phyloP scores from a whole-genome alignment of 768 basidiomycete genomes.

The Tricholoma furcatifolium region DNA sequence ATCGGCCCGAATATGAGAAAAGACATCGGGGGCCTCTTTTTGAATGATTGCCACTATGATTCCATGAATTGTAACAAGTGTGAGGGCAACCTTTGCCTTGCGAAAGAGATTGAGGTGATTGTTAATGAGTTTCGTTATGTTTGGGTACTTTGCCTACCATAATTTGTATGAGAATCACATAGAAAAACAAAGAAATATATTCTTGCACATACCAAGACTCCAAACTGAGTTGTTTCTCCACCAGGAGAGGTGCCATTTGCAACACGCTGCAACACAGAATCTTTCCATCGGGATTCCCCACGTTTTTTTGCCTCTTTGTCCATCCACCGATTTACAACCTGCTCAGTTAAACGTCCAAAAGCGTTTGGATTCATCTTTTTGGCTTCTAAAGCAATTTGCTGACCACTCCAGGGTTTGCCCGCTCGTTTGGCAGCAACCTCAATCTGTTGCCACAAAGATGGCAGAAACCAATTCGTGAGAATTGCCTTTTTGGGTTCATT shows the following conservation, averaged over 20 bases:
- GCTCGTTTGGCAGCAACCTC: slow-evolving; percentile 6
- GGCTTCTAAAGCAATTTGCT: slow-evolving; percentile 11
- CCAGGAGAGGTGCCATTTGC: not conserved
- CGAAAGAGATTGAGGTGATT: slow-evolving; percentile 17
- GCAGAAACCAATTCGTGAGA: slow-evolving; percentile 13
- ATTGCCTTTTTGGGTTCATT: not conserved
- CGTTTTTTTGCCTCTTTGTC: not conserved
- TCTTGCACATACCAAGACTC: slow-evolving; percentile 17
- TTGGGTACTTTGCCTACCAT: slow-evolving; percentile 15
- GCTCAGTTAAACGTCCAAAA: slow-evolving; percentile 8
- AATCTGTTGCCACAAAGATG: slow-evolving; percentile 9
- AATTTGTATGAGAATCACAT: not conserved
- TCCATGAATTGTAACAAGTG: slow-evolving; percentile 23
- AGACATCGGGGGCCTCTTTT: slow-evolving; percentile 11
- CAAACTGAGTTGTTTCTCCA: slow-evolving; percentile 13
- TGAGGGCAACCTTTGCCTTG: slow-evolving; percentile 19
- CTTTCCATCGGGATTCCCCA: not conserved
- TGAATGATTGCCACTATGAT: slow-evolving; percentile 25
- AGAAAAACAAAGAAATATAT: not conserved
- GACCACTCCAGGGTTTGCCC: slow-evolving; percentile 19
- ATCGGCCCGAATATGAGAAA: slow-evolving; percentile 26
- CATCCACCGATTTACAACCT: slow-evolving; percentile 1
- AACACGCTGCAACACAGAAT: not conserved
- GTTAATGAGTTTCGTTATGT: slow-evolving; percentile 15
- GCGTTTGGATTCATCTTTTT: slow-evolving; percentile 9